These are phyloP conservation scores for Penicillium polonicum DNA, from an alignment of 2,329 filamentous ascomycete genomes.

Conservation along the genomic window DNA sequence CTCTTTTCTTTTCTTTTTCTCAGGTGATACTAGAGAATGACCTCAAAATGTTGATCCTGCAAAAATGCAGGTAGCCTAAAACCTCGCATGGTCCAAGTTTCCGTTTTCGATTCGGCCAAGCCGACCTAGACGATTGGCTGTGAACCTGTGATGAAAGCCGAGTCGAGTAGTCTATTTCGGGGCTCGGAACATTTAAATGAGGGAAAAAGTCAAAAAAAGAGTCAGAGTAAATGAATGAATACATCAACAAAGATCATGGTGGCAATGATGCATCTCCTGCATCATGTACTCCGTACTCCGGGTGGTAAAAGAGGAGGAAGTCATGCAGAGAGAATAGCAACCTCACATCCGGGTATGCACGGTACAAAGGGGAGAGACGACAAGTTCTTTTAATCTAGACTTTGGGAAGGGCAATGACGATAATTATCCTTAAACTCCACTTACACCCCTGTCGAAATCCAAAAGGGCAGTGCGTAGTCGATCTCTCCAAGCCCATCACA, in stretches of 20 bases:
- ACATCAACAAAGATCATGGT: slow-evolving; percentile 9
- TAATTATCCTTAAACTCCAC: slow-evolving; percentile 20
- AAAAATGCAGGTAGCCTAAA: slow-evolving; percentile 16
- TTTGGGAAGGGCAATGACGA: slow-evolving; percentile 19
- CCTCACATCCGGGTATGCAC: slow-evolving; percentile 22
- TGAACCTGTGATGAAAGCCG: background rate
- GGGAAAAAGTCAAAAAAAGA: slow-evolving; percentile 3
- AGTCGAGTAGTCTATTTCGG: slow-evolving; percentile 4
- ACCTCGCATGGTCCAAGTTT: background rate
- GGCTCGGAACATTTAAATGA: slow-evolving; percentile 18
- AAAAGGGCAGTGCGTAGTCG: slow-evolving; percentile 13
- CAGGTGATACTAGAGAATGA: slow-evolving; percentile 22
- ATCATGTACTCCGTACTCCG: slow-evolving; percentile 26
- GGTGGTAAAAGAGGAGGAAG: slow-evolving; percentile 3
- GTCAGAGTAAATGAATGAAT: background rate
- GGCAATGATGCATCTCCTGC: slow-evolving; percentile 27
- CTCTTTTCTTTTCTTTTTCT: slow-evolving; percentile 1
- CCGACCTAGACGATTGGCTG: slow-evolving; percentile 1
- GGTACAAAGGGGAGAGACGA: slow-evolving; percentile 10
- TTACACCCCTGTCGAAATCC: slow-evolving; percentile 15
- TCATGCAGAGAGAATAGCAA: slow-evolving; percentile 15
- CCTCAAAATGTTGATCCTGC: slow-evolving; percentile 13
- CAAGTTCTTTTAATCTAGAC: slow-evolving; percentile 14
- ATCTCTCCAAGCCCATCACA: slow-evolving; percentile 18
- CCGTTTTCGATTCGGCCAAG: background rate